Evolutionary conservation across 176 grass and related monocot genomes (phyloP).

Genomic region (Oryza glaberrima): DNA sequence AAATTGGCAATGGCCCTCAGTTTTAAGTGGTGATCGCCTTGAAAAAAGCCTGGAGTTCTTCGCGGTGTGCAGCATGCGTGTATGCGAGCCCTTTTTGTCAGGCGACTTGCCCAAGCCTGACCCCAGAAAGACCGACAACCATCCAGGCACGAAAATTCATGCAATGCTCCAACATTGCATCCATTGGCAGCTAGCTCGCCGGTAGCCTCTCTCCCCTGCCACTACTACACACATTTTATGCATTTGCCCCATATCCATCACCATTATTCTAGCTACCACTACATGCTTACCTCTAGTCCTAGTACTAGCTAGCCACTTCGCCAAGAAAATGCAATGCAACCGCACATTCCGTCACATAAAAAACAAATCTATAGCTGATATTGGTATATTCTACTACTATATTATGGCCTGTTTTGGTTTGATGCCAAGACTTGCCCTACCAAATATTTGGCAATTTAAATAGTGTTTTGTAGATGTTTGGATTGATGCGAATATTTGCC

Average conservation of each 20-base stretch:
- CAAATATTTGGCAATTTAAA: too few species aligned
- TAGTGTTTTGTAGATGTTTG: too few species aligned
- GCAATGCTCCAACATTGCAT: conserved; percentile 3
- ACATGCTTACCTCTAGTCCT: too few species aligned
- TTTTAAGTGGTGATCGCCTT: conserved; percentile 2
- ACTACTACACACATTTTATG: background rate
- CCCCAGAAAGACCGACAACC: conserved; percentile 53
- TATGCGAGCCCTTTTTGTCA: conserved; percentile 45
- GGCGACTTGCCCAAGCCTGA: conserved; percentile 29
- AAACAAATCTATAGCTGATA: too few species aligned
- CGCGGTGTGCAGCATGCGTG: conserved; percentile 43
- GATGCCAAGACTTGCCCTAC: too few species aligned
- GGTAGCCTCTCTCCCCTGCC: conserved; percentile 8
- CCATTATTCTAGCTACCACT: background rate
- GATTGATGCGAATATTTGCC: too few species aligned
- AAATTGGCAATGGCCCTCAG: background rate
- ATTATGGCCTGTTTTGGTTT: too few species aligned
- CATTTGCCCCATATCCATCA: background rate
- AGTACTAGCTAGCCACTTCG: background rate
- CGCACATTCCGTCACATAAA: too few species aligned
- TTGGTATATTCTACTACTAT: too few species aligned
- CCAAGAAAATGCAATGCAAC: background rate
- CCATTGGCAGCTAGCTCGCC: background rate
- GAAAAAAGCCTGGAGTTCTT: conserved; percentile 47
- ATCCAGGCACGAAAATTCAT: conserved; percentile 48